A percentile compares a stretch with the other conserved stretches of the same genome.
These are phyloP conservation scores for Monosporascus cannonballus DNA, from an alignment of 2,329 filamentous ascomycete species.

Conservation along the genomic window DNA sequence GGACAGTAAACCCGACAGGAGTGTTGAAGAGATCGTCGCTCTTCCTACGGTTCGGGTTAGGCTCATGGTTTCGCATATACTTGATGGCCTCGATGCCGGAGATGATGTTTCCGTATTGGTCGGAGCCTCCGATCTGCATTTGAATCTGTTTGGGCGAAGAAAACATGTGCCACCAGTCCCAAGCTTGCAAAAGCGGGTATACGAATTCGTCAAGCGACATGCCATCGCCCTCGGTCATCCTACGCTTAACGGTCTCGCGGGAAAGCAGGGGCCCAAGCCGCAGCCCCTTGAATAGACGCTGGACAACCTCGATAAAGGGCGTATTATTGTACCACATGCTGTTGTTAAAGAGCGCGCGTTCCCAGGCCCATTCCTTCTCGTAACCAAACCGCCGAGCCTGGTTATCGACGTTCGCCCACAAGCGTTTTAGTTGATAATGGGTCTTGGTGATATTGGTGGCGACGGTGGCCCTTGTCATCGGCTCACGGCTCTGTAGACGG, in stretches of 20 bases:
- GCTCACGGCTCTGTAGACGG: constrained; percentile 55
- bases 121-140: constrained; percentile 89
- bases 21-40: constrained; percentile 39
- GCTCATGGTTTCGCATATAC: constrained; percentile 56
- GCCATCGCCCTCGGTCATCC: constrained; percentile 78
- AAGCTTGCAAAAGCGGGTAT: constrained; percentile 89
- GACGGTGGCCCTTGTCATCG: constrained; percentile 44
- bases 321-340: constrained; percentile 72
- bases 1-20: constrained; percentile 84
- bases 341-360: constrained; percentile 70
- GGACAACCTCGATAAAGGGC: constrained; percentile 67
- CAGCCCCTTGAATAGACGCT: constrained; percentile 65
- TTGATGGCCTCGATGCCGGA: constrained; percentile 84
- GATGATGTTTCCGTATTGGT: constrained; percentile 95
- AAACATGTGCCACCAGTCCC: constrained; percentile 94
- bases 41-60: constrained; percentile 34
- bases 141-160: constrained; percentile 56
- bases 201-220: constrained; percentile 93
- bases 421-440: constrained; percentile 60
- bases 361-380: constrained; percentile 57
- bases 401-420: constrained; percentile 69
- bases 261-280: constrained; percentile 82
- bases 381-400: constrained; percentile 63
- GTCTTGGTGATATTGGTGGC: constrained; percentile 62
- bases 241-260: constrained; percentile 80